A percentile compares a stretch with the other conserved stretches of the same genome.
Evolutionary conservation across 2,329 filamentous ascomycete genomes (phyloP).

Genomic region (Basipetospora sp.): DNA sequence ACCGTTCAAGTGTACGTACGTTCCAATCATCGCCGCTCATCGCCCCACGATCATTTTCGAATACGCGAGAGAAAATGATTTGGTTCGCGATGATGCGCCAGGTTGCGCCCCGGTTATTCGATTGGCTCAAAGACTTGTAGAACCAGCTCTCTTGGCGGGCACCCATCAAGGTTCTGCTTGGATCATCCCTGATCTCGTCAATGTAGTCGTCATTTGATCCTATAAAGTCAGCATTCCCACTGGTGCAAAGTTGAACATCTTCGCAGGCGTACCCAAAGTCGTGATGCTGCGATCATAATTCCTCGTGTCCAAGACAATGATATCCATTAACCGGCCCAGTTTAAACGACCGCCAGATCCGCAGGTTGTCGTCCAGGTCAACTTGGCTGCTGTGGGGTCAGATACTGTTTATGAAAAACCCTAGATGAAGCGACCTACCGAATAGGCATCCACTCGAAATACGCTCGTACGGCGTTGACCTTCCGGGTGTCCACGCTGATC

Average conservation of each 20-base stretch:
- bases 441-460: conserved; percentile 47
- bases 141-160: conserved; percentile 62
- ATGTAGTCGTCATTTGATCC: conserved; percentile 48
- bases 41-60: conserved; percentile 16
- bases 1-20: conserved; percentile 12
- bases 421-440: conserved; percentile 12
- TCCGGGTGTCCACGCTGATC: conserved; percentile 56
- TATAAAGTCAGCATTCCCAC: conserved; percentile 7
- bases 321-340: conserved; percentile 49
- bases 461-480: conserved; percentile 57
- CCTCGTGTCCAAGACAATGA: conserved; percentile 55
- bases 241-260: not conserved
- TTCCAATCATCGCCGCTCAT: conserved; percentile 22
- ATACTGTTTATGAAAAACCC: not conserved
- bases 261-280: conserved; percentile 15
- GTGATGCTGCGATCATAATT: conserved; percentile 56
- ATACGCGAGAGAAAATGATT: conserved; percentile 47
- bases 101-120: conserved; percentile 46
- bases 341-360: conserved; percentile 54
- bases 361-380: conserved; percentile 18
- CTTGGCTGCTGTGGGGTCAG: not conserved
- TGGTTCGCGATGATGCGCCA: conserved; percentile 63
- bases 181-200: conserved; percentile 44
- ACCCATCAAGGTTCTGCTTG: conserved; percentile 56
- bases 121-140: conserved; percentile 42